These are phyloP conservation scores for Trichoderma semiorbis DNA, from an alignment of 2,329 filamentous ascomycete species.

Conservation along the genomic window DNA sequence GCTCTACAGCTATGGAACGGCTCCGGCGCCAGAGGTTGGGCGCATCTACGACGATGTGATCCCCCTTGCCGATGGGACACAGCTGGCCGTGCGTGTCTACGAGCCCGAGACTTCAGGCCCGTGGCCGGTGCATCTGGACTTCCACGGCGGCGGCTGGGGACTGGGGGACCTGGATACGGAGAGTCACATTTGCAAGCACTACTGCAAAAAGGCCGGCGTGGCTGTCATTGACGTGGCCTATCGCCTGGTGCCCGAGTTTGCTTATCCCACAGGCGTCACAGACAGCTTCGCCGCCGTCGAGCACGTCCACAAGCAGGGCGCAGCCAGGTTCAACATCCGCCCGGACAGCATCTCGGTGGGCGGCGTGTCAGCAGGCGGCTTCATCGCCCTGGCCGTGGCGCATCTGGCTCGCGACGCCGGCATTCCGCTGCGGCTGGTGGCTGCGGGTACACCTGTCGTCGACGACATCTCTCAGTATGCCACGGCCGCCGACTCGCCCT, in stretches of 20 bases:
- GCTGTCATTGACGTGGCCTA: constrained; percentile 51
- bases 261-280: constrained; percentile 46
- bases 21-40: constrained; percentile 39
- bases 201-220: constrained; percentile 42
- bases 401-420: constrained; percentile 40
- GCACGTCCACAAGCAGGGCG: constrained; percentile 36
- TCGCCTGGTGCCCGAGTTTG: constrained; percentile 47
- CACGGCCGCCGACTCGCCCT: constrained; percentile 36
- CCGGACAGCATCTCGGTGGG: constrained; percentile 40
- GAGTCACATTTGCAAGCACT: constrained; percentile 46
- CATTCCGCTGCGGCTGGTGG: constrained; percentile 38
- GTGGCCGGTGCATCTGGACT: constrained; percentile 48
- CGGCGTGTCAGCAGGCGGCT: constrained; percentile 45
- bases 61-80: constrained; percentile 30
- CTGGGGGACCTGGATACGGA: constrained; percentile 50
- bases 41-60: constrained; percentile 38
- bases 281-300: constrained; percentile 47
- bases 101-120: constrained; percentile 38
- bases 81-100: constrained; percentile 41
- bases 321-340: constrained; percentile 36
- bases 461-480: constrained; percentile 39
- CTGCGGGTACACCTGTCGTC: constrained; percentile 39
- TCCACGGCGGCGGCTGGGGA: constrained; percentile 49
- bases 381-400: constrained; percentile 36
- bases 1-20: constrained; percentile 44